Conservation (phyloP, 2,329 filamentous ascomycete species). For the Aaosphaeria arxii region DNA sequence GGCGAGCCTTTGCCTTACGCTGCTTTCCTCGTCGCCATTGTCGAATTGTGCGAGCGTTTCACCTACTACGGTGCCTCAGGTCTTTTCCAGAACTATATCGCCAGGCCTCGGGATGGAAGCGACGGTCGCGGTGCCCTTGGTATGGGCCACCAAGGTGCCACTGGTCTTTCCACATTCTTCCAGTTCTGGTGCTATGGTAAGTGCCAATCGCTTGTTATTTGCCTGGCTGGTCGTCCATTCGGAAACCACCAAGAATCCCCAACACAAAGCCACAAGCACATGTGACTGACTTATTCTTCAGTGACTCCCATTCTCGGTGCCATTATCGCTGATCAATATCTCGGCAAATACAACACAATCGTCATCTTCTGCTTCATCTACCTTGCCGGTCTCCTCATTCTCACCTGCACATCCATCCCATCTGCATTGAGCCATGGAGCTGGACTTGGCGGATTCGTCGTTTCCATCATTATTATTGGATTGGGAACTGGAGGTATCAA, state of each 20-base stretch:
- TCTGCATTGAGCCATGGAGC: conserved; percentile 59
- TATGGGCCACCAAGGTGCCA: conserved; percentile 44
- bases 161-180: conserved; percentile 47
- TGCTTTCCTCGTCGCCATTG: conserved; percentile 48
- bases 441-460: conserved; percentile 62
- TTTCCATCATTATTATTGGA: conserved; percentile 63
- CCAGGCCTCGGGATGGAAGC: conserved; percentile 36
- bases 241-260: neutral
- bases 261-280: neutral
- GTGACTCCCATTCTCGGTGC: conserved; percentile 47
- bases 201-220: neutral
- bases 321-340: conserved; percentile 64
- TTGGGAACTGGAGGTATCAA: conserved; percentile 80
- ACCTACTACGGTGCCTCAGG: conserved; percentile 48
- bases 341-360: conserved; percentile 70
- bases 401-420: conserved; percentile 65
- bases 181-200: conserved; percentile 38
- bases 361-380: conserved; percentile 63
- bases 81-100: conserved; percentile 51
- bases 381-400: conserved; percentile 64
- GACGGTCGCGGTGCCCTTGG: conserved; percentile 41
- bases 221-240: conserved; percentile 2
- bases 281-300: neutral
- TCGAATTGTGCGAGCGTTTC: conserved; percentile 51
- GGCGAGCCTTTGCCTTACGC: conserved; percentile 46